Evolutionary conservation across 768 basidiomycete genomes (phyloP).

Genomic region (Harrya chromipes): DNA sequence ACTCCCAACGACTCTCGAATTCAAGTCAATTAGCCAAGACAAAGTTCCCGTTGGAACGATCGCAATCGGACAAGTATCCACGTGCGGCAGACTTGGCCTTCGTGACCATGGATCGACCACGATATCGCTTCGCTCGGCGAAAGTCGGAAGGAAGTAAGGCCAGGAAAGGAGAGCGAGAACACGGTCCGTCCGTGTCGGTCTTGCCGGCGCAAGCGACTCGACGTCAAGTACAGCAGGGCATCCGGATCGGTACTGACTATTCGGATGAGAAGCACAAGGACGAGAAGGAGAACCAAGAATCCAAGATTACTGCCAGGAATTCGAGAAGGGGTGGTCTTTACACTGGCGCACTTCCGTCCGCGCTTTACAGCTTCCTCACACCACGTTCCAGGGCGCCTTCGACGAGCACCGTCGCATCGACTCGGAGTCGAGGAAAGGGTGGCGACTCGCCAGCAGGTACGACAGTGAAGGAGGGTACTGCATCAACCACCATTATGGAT

Average conservation of each 20-base stretch:
- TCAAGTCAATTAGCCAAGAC: background rate
- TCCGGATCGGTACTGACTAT: background rate
- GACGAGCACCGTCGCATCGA: constrained; percentile 21
- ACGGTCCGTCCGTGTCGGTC: background rate
- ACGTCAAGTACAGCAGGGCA: background rate
- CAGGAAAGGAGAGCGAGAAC: background rate
- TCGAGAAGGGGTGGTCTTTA: background rate
- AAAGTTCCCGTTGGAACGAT: constrained; percentile 15
- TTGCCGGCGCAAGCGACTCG: background rate
- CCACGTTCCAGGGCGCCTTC: constrained; percentile 20
- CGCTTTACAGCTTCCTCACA: constrained; percentile 7
- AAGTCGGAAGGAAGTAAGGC: constrained; percentile 7
- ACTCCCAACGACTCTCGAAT: constrained; percentile 18
- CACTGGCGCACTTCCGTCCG: constrained; percentile 2
- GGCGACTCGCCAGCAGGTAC: constrained; percentile 1
- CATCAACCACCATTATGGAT: background rate
- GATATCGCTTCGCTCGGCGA: constrained; percentile 16
- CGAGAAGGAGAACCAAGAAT: constrained; percentile 6
- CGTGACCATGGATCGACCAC: constrained; percentile 21
- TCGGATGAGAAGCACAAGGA: background rate
- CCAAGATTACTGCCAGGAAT: background rate
- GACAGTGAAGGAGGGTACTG: background rate
- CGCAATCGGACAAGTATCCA: constrained; percentile 25
- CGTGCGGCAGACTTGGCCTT: constrained; percentile 19
- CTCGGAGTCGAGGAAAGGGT: background rate